Base-by-base conservation (phyloP, 2,329 filamentous ascomycete genomes). In the Gliomastix tumulicola region DNA sequence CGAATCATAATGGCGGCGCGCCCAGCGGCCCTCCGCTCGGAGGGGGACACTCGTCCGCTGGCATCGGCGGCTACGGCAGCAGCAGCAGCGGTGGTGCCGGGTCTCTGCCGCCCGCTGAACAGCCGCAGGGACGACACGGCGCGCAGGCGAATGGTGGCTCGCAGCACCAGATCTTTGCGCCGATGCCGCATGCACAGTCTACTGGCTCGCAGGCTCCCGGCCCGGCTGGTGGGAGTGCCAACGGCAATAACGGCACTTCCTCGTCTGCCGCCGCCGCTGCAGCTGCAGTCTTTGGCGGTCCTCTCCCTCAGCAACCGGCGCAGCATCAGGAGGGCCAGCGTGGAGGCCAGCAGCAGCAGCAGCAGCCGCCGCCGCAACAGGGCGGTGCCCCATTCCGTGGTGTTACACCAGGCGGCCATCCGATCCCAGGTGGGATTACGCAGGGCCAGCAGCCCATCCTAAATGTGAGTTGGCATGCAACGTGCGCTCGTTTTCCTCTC, bases 281-380 rank as follows among this genome's bases (percentile, higher is more conserved):
- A 34, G 74, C 68, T 5, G 73, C 74, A 36, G 69, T 84, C 25
- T 94, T 89, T 49, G 82, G 81, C 18, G 78, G 81, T 4, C 79
- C 84, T 33, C 65, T 80, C 39, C 80, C 79, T 48, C 74, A 68
- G 41, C 77, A 83, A 33, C 68, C 66, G 39, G 60, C 65, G 36
- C 66, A 66, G 42, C n/a, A n/a, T n/a, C n/a, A n/a, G n/a, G n/a
- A n/a, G n/a, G n/a, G n/a, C n/a, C n/a, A n/a, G n/a, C n/a, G n/a
- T n/a, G n/a, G n/a, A 28, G 22, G 20, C 6, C 66, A 68, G 51
- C 65, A 71, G 56, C 41, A 44, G 16, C 44, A 48, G 10, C 25
- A 28, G 17, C 21, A 45, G 70, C 36, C 76, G 76, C 44, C 62
- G 71, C 57, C 41, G 66, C 60, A 57, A 38, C 54, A 53, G 32